Conservation (phyloP, 2,329 filamentous ascomycete species). For the Talaromyces sp. region DNA sequence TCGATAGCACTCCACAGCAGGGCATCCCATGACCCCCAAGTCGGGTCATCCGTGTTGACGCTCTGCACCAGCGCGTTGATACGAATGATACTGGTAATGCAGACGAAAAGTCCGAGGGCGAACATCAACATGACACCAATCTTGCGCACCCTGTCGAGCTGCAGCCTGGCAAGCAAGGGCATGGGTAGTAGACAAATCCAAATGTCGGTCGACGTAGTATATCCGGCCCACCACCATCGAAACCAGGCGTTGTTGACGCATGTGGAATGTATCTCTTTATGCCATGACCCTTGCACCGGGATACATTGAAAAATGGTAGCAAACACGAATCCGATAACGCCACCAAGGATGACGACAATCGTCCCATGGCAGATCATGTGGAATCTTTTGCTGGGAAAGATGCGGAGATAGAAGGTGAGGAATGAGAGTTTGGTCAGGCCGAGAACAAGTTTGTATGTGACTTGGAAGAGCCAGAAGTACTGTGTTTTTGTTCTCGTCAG, state of each 20-base stretch:
- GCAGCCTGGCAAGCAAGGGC: slow-evolving; percentile 42
- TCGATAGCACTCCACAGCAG: slow-evolving; percentile 19
- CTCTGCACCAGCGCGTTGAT: slow-evolving; percentile 23
- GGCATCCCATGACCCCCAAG: slow-evolving; percentile 14
- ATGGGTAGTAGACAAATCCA: slow-evolving; percentile 44
- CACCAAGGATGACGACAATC: slow-evolving; percentile 9
- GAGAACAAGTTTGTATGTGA: slow-evolving; percentile 15
- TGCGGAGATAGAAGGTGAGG: slow-evolving; percentile 13
- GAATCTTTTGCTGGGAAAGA: slow-evolving; percentile 14
- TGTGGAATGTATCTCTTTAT: slow-evolving; percentile 41
- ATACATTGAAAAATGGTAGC: slow-evolving; percentile 41
- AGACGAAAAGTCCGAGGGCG: slow-evolving; percentile 47
- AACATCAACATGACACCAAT: slow-evolving; percentile 45
- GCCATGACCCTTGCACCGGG: slow-evolving; percentile 44
- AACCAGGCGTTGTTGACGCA: slow-evolving; percentile 46
- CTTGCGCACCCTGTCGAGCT: slow-evolving; percentile 41
- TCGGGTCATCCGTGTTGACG: slow-evolving; percentile 11
- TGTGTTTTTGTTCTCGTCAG: background rate
- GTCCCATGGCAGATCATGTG: slow-evolving; percentile 12
- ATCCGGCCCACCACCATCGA: slow-evolving; percentile 22
- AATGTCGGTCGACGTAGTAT: slow-evolving; percentile 28
- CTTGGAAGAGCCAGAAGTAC: slow-evolving; percentile 14
- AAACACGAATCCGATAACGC: slow-evolving; percentile 11
- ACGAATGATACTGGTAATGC: slow-evolving; percentile 45
- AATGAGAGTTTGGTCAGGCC: slow-evolving; percentile 12